These are phyloP conservation scores for Ascochyta clinopodiicola DNA, from an alignment of 2,329 filamentous ascomycete species.

Conservation along the genomic window DNA sequence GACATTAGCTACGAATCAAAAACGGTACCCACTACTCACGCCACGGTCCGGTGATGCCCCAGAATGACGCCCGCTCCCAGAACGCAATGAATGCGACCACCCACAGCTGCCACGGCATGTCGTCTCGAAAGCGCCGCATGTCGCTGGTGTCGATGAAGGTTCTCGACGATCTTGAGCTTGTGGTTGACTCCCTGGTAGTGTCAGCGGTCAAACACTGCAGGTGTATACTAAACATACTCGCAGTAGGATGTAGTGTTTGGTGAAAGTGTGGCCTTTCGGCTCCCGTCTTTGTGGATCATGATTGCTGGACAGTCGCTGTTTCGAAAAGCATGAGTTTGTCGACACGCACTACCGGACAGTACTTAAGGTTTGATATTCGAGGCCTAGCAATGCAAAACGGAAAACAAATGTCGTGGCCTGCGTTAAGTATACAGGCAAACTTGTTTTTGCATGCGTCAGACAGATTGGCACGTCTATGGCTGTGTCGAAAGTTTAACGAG, in stretches of 20 bases:
- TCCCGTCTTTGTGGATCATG: conserved; percentile 1
- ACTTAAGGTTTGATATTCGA: not conserved
- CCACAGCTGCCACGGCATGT: conserved; percentile 34
- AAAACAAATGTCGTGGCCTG: conserved; percentile 4
- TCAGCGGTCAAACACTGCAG: not conserved
- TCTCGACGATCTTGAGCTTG: conserved; percentile 13
- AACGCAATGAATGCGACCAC: conserved; percentile 33
- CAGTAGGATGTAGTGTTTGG: conserved; percentile 1
- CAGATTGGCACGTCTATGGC: conserved; percentile 1
- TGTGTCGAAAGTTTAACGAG: conserved; percentile 1
- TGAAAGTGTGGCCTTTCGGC: not conserved
- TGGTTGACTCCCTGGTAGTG: conserved; percentile 1
- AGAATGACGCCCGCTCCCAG: conserved; percentile 39
- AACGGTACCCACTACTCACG: conserved; percentile 25
- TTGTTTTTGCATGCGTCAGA: not conserved
- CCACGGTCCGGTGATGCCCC: conserved; percentile 42
- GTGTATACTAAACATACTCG: not conserved
- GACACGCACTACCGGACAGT: not conserved
- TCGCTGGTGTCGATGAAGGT: conserved; percentile 8
- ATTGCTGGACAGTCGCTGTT: not conserved
- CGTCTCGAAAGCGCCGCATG: conserved; percentile 31
- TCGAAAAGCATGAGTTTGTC: no score
- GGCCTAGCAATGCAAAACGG: not conserved
- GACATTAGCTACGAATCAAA: conserved; percentile 1
- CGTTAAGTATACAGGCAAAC: not conserved